phyloP scores from a whole-genome alignment of 768 basidiomycete species.

The Naematelia aurantialba region DNA sequence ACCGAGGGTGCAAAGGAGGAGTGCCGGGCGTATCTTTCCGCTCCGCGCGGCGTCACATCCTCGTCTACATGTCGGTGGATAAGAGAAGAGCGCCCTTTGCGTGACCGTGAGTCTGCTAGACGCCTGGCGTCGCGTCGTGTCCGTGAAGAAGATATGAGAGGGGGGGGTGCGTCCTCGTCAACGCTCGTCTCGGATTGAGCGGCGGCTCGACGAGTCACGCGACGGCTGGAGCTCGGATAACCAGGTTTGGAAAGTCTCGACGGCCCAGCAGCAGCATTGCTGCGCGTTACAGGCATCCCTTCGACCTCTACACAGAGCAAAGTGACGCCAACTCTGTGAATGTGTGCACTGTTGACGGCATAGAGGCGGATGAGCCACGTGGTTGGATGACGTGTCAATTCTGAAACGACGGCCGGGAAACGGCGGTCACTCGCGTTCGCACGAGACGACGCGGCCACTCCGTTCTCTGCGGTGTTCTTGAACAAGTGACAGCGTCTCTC shows the following conservation, averaged over 20 bases:
- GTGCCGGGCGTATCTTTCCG: neutral
- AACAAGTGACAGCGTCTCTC: too few relatives aligned
- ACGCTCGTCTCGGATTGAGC: neutral
- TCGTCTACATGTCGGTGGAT: neutral
- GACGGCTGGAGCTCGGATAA: neutral
- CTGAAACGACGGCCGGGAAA: neutral
- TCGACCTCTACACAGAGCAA: neutral
- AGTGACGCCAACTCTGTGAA: too few relatives aligned
- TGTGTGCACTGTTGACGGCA: too few relatives aligned
- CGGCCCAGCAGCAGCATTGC: neutral
- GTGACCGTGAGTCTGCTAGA: neutral
- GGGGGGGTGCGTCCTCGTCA: neutral
- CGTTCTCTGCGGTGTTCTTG: neutral
- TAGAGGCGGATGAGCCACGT: neutral
- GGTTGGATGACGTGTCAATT: conserved; percentile 5
- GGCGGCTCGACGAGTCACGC: neutral
- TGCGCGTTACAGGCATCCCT: neutral
- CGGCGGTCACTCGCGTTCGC: neutral
- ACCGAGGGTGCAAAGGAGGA: neutral
- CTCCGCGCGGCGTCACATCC: neutral
- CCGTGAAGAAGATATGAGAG: neutral
- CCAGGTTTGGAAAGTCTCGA: neutral
- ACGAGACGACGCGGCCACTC: neutral
- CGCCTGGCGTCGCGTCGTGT: neutral
- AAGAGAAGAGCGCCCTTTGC: neutral